Evolutionary conservation across 2,329 filamentous ascomycete species (phyloP), one percentile per base, ranked within the genome.

Genomic region (Sordariomycetes sp.): DNA sequence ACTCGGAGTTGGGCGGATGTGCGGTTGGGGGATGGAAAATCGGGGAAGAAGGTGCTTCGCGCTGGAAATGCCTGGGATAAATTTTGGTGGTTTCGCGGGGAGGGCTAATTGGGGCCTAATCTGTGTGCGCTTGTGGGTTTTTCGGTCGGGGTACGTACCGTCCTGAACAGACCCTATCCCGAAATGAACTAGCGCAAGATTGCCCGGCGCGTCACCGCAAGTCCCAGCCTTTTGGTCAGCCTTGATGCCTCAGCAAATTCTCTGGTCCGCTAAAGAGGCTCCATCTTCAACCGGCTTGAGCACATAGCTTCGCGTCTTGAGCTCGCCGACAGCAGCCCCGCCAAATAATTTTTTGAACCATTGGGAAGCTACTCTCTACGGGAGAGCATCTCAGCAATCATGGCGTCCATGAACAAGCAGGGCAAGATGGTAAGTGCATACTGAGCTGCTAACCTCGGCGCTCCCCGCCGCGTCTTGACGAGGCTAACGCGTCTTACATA

Each of bases 391-490:
- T 62, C 62, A 65, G 60, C 65, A 69, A 84, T 72, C 64, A 86
- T 85, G 84, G 82, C 85, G 70, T 58, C 61, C 58, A 57, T 60
- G 58, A 92, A 96, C 82, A 95, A 96, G 75, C 91, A 96, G 76
- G 94, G 94, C 76, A 97, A 99, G 82, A 97, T 99, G 94, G 94
- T 97, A 79, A 81, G 89, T 85, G n/a, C 60, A 59, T 62, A 59
- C 57, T 62, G 13, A 2, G 4, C n/a, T n/a, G 2, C 15, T 7
- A 17, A 45, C 39, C 6, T 7, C 17, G 15, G 39, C 24, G 28
- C 34, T 61, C 61, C 64, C 62, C 66, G 64, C 66, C 65, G 64
- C 32, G 20, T 53, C 22, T 42, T 57, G 25, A 36, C 20, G n/a
- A 10, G 28, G 53, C 57, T 58, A 58, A 58, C 57, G 12, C 20